A percentile compares a stretch with the other conserved stretches of the same genome.
phyloP scores from a whole-genome alignment of 495 filamentous ascomycete species.

The Penicillium turbatum region DNA sequence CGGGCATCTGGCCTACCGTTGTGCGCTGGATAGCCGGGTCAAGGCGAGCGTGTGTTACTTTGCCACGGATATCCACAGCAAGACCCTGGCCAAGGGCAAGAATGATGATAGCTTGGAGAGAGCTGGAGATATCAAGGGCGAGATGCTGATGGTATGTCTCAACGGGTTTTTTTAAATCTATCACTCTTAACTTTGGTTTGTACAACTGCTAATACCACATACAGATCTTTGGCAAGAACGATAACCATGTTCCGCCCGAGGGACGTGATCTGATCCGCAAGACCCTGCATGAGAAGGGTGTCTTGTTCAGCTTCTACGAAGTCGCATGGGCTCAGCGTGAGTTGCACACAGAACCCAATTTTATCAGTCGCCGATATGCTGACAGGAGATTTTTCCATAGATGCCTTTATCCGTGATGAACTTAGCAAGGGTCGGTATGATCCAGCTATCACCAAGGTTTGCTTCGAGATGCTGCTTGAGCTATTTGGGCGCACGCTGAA shows the following conservation, averaged over 20 bases:
- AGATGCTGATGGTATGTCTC: constrained; percentile 60
- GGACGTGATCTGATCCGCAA: constrained; percentile 84
- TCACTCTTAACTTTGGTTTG: constrained; percentile 2
- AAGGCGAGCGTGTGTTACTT: constrained; percentile 82
- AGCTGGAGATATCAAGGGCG: constrained; percentile 70
- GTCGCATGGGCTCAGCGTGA: constrained; percentile 83
- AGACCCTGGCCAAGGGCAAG: constrained; percentile 66
- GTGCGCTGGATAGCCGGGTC: constrained; percentile 72
- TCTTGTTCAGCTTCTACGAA: constrained; percentile 81
- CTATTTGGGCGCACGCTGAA: constrained; percentile 76
- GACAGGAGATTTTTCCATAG: constrained; percentile 19
- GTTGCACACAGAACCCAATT: constrained; percentile 21
- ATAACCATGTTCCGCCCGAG: constrained; percentile 82
- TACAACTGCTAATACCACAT: neutral
- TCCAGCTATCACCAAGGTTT: constrained; percentile 78
- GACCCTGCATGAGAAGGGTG: constrained; percentile 71
- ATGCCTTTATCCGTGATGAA: constrained; percentile 96
- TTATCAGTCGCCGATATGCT: neutral
- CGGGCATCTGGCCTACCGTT: constrained; percentile 83
- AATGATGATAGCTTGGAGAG: constrained; percentile 62
- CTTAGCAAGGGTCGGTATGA: constrained; percentile 91
- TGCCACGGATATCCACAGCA: constrained; percentile 83
- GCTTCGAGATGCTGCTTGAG: constrained; percentile 88
- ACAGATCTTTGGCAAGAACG: constrained; percentile 77
- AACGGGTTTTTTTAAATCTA: neutral